phyloP scores from a whole-genome alignment of 257 asterid species.

The Echium plantagineum region DNA sequence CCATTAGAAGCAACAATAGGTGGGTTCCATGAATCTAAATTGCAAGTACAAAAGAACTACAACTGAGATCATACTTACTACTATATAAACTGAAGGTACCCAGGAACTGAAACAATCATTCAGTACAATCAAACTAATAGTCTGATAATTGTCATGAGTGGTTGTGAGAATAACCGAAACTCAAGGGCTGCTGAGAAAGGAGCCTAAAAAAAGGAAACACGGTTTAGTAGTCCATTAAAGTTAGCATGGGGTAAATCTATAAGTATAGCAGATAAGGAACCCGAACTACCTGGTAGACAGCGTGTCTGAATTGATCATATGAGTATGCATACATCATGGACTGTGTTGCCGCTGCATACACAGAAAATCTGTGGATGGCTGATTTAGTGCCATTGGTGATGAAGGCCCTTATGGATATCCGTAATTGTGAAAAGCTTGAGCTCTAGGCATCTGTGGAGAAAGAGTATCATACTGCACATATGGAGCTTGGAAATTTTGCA shows the following conservation, averaged over 20 bases:
- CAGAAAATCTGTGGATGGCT: slow-evolving; percentile 42
- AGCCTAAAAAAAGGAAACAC: slow-evolving; percentile 32
- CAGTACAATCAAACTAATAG: slow-evolving; percentile 14
- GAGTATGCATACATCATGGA: slow-evolving; percentile 87
- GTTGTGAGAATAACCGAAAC: slow-evolving; percentile 65
- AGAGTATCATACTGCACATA: slow-evolving; percentile 60
- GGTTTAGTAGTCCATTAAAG: background rate
- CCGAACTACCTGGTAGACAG: slow-evolving; percentile 52
- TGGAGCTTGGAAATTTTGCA: slow-evolving; percentile 55
- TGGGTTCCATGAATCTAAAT: background rate
- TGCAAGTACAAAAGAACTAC: background rate
- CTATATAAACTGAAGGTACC: too few relatives aligned
- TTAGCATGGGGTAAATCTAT: background rate
- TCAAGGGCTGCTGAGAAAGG: slow-evolving; percentile 88
- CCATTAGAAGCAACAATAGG: background rate
- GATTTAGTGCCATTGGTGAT: slow-evolving; percentile 57
- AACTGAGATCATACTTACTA: too few relatives aligned
- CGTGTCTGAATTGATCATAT: slow-evolving; percentile 67
- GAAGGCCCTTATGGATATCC: slow-evolving; percentile 50
- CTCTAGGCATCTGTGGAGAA: slow-evolving; percentile 53
- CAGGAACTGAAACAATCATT: background rate
- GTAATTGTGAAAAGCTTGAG: slow-evolving; percentile 54
- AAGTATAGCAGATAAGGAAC: background rate
- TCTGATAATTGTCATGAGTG: slow-evolving; percentile 22
- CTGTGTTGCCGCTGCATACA: slow-evolving; percentile 83